Evolutionary conservation across 164 flowering plant species (phyloP), one percentile per base, ranked within the genome.

Genomic region (Liquidambar formosana): DNA sequence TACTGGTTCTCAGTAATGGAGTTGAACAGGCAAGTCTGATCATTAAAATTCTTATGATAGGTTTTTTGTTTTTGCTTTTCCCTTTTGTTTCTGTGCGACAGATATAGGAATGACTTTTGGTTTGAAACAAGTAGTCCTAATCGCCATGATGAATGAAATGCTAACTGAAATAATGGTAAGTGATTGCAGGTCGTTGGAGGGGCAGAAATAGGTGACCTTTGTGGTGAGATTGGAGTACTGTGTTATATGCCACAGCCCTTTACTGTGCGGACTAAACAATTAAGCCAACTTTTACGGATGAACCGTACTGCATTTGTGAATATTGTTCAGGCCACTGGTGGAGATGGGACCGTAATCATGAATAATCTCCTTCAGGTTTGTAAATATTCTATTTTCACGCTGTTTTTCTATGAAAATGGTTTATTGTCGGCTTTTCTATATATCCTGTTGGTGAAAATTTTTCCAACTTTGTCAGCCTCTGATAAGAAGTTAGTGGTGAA

Each of bases 221-320:
- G 85, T 78, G 99, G 99, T 12, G 99, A 96, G 78, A 79, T 96
- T 63, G 97, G 98, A n/a, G 97, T 96, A 21, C 89, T 96, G 38
- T 96, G 97, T 71, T 93, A 93, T 67, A 86, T 88, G 78, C 99
- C 98, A 43, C 99, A 96, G 60, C 83, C 87, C 1, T 96, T 88
- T 71, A 93, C 97, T 9, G 93, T 87, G 27, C 86, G 99, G 11
- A 96, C 98, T 27, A 96, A 83, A 72, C 73, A 96, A 59, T 70
- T 93, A 70, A 85, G 92, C 72, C 98, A 92, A 79, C 79, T 96
- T 19, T 74, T 96, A 27, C 86, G 99, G 6, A 52, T 96, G 54
- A 89, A 90, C 72, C 97, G 99, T 19, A 88, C 94, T 3, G 71
- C 88, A 49, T 92, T 96, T 73, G 58, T 93, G 72, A 96, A 83